A percentile compares a stretch with the other conserved stretches of the same genome.
phyloP scores from a whole-genome alignment of 345 rosid species.

The Rubroshorea leprosula region DNA sequence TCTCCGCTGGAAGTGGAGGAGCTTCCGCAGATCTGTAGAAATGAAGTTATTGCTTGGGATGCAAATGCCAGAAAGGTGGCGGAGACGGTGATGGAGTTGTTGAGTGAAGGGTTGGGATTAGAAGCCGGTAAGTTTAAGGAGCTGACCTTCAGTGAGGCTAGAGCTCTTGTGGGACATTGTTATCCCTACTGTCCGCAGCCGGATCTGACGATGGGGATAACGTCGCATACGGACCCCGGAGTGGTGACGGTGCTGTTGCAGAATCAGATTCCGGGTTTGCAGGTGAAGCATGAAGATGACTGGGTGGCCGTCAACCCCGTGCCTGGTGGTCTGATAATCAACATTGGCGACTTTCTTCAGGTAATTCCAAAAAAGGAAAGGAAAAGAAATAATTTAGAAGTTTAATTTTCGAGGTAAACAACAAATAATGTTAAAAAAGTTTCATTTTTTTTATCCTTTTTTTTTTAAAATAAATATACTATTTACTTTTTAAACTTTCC shows the following conservation, averaged over 20 bases:
- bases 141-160: slow-evolving; percentile 4
- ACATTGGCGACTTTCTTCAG: slow-evolving; percentile 20
- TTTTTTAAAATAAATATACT: too few species aligned
- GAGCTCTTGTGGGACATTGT: slow-evolving; percentile 10
- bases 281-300: slow-evolving; percentile 14
- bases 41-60: slow-evolving; percentile 21
- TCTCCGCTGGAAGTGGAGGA: slow-evolving; percentile 3
- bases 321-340: slow-evolving; percentile 13
- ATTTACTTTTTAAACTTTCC: too few species aligned
- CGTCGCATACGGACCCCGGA: slow-evolving; percentile 17
- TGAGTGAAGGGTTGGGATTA: slow-evolving; percentile 24
- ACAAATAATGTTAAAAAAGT: too few species aligned
- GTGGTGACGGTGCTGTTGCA: slow-evolving; percentile 19
- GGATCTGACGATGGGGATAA: slow-evolving; percentile 20
- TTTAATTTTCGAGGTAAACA: too few species aligned
- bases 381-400: too few species aligned
- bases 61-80: slow-evolving; percentile 3
- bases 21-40: slow-evolving; percentile 17
- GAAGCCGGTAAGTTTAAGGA: slow-evolving; percentile 12
- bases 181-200: slow-evolving; percentile 24
- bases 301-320: slow-evolving; percentile 20
- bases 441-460: too few species aligned
- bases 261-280: slow-evolving; percentile 21
- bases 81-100: slow-evolving; percentile 21
- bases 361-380: too few species aligned